Conservation (phyloP, 2,329 filamentous ascomycete species). For the Chaetomium olivaceum region DNA sequence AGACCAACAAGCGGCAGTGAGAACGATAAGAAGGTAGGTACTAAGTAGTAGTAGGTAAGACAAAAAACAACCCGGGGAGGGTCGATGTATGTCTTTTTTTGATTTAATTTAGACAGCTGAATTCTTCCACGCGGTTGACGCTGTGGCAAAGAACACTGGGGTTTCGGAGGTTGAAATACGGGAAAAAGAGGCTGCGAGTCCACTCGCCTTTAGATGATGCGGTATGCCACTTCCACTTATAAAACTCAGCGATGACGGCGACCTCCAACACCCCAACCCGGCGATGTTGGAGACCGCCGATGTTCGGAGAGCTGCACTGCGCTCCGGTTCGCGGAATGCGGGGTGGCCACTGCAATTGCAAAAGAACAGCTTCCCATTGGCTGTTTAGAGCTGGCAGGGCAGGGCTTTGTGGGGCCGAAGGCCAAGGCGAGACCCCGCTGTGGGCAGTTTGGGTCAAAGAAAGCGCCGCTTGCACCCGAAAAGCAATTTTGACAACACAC, state of each 20-base stretch:
- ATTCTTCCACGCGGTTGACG: background rate
- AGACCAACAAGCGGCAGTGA: background rate
- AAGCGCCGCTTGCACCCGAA: constrained; percentile 13
- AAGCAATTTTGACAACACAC: constrained; percentile 3
- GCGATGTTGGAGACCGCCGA: constrained; percentile 33
- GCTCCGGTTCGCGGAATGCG: constrained; percentile 43
- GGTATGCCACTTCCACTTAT: constrained; percentile 18
- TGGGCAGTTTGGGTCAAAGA: constrained; percentile 9
- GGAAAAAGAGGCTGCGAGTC: background rate
- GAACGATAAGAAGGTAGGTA: background rate
- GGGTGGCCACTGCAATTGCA: constrained; percentile 39
- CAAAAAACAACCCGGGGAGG: background rate
- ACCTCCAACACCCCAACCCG: constrained; percentile 18
- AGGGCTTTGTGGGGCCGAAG: constrained; percentile 9
- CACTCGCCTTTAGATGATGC: constrained; percentile 5
- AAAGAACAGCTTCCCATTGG: constrained; percentile 38
- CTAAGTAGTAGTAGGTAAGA: background rate
- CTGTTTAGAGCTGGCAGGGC: constrained; percentile 4
- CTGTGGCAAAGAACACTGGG: constrained; percentile 11
- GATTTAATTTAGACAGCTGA: background rate
- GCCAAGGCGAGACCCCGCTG: constrained; percentile 15
- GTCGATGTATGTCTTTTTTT: background rate
- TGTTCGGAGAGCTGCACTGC: constrained; percentile 36
- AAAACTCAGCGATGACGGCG: constrained; percentile 1
- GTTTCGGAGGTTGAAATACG: background rate